Evolutionary conservation across 2,329 filamentous ascomycete species (phyloP).

Genomic region (Penicillium sp.): DNA sequence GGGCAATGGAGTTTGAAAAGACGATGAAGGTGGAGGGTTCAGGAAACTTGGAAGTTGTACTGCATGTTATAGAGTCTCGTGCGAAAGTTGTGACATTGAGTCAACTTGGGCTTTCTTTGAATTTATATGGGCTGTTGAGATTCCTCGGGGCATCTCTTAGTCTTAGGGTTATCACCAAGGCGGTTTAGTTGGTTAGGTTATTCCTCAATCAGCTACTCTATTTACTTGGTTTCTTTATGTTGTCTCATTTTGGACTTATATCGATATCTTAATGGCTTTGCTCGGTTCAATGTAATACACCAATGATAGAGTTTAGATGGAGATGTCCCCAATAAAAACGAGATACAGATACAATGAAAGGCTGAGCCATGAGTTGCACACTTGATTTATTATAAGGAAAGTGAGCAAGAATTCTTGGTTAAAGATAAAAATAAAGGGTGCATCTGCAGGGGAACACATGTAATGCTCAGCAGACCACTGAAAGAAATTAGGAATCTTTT

Average conservation of each 20-base stretch:
- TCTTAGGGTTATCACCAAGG: background rate
- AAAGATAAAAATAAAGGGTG: background rate
- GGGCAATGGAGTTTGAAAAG: background rate
- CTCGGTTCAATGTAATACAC: background rate
- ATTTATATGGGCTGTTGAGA: background rate
- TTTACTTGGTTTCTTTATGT: background rate
- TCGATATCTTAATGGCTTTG: background rate
- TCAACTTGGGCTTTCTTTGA: background rate
- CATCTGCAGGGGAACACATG: background rate
- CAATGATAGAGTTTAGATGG: background rate
- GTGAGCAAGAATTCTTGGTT: too few relatives aligned
- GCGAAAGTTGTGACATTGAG: background rate
- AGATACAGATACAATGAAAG: background rate
- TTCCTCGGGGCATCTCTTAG: background rate
- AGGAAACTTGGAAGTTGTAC: background rate
- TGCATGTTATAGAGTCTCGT: background rate
- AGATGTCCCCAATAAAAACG: background rate
- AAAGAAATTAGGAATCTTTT: background rate
- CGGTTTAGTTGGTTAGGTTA: background rate
- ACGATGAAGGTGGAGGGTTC: background rate
- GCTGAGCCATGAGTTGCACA: background rate
- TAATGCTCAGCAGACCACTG: too few relatives aligned
- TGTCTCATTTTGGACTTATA: background rate
- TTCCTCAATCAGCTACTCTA: too few relatives aligned
- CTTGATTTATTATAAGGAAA: background rate